Percentiles rank a stretch among this genome's conserved stretches.
Conservation (phyloP, 2,329 filamentous ascomycete species). For the Dactylellina haptotyla region DNA sequence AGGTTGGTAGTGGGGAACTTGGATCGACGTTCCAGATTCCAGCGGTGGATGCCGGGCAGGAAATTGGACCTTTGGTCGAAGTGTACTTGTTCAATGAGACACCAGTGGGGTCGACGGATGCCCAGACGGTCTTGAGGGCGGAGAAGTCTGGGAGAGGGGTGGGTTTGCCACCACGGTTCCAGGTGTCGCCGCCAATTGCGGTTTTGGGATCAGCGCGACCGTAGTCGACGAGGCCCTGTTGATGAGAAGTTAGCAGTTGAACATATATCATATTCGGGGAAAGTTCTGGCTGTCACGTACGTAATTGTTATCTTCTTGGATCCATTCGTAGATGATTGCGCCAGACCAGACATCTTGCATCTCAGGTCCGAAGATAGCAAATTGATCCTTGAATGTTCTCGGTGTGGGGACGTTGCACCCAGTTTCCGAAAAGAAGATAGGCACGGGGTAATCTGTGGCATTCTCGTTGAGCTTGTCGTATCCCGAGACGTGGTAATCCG, state of each 20-base stretch:
- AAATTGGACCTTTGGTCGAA: slow-evolving; percentile 69
- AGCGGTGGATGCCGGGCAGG: slow-evolving; percentile 75
- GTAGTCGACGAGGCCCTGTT: slow-evolving; percentile 74
- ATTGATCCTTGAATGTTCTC: slow-evolving; percentile 76
- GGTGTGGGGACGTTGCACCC: slow-evolving; percentile 77
- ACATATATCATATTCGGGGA: neutral
- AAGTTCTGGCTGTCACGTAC: slow-evolving; percentile 59
- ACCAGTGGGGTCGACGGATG: slow-evolving; percentile 74
- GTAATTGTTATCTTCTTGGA: slow-evolving; percentile 83
- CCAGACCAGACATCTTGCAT: slow-evolving; percentile 80
- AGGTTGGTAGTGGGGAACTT: slow-evolving; percentile 73
- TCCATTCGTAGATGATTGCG: slow-evolving; percentile 89
- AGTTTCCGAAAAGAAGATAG: slow-evolving; percentile 89
- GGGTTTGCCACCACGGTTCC: slow-evolving; percentile 74
- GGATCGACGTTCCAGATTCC: slow-evolving; percentile 79
- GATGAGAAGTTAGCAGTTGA: neutral
- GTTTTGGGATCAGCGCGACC: slow-evolving; percentile 69
- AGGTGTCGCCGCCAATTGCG: slow-evolving; percentile 66
- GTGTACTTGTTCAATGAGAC: slow-evolving; percentile 74
- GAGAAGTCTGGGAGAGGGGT: slow-evolving; percentile 73
- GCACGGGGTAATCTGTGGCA: slow-evolving; percentile 77
- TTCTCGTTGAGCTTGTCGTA: slow-evolving; percentile 75
- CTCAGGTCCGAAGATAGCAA: slow-evolving; percentile 76
- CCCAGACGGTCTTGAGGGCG: slow-evolving; percentile 82
- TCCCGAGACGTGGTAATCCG: slow-evolving; percentile 73